Conservation (phyloP, 257 asterid genomes). For the Ligustrum vulgare region DNA sequence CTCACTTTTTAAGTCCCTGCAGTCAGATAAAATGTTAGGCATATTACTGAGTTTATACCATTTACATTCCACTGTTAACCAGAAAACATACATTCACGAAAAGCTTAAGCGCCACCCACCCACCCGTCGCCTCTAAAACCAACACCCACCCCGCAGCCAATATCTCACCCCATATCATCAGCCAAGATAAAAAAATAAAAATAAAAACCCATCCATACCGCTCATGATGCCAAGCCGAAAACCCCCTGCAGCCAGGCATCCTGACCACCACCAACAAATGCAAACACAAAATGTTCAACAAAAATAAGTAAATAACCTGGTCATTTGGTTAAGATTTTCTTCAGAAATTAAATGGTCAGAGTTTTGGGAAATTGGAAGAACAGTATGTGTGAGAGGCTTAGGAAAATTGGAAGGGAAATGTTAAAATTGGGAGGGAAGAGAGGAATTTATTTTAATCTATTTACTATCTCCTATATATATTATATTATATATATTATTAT, state of each 20-base stretch:
- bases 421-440: not conserved
- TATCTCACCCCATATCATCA: too few species aligned
- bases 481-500: too few species aligned
- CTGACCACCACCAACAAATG: not conserved
- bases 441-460: too few species aligned
- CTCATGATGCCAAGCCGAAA: not conserved
- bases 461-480: too few species aligned
- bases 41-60: not conserved
- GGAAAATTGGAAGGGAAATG: not conserved
- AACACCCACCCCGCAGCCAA: too few species aligned
- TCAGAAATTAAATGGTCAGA: not conserved
- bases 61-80: not conserved
- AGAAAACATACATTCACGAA: not conserved
- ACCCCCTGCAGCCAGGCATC: not conserved
- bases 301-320: not conserved
- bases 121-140: too few species aligned
- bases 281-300: not conserved
- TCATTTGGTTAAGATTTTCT: not conserved
- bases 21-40: not conserved
- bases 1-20: conserved; percentile 16
- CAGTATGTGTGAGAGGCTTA: too few species aligned
- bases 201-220: not conserved
- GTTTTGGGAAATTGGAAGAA: not conserved
- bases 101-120: too few species aligned
- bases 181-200: too few species aligned